phyloP scores from a whole-genome alignment of 345 rosid species.

The Odontarrhena argentea region DNA sequence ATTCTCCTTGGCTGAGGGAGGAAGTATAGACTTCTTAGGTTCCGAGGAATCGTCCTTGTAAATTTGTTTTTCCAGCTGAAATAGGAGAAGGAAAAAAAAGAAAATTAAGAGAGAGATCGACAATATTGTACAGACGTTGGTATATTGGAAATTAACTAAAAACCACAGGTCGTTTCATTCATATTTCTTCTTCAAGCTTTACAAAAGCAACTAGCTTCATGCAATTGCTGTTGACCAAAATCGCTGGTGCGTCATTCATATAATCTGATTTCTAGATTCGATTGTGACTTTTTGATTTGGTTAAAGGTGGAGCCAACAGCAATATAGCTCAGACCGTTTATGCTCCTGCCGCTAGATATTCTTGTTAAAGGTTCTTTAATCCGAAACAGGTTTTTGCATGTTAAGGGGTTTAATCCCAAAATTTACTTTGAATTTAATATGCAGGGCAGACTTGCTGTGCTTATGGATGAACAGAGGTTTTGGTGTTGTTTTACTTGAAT shows the following conservation, averaged over 20 bases:
- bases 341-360: not conserved
- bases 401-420: not conserved
- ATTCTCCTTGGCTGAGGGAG: slow-evolving; percentile 34
- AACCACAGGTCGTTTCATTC: slow-evolving; percentile 24
- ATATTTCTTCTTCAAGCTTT: not conserved
- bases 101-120: slow-evolving; percentile 6
- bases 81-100: slow-evolving; percentile 7
- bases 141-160: slow-evolving; percentile 28
- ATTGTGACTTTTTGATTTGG: too few species aligned
- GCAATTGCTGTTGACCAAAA: too few species aligned
- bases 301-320: too few species aligned
- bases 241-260: too few species aligned
- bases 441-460: not conserved
- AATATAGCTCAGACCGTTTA: not conserved
- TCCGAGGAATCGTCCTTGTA: slow-evolving; percentile 32
- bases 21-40: slow-evolving; percentile 19
- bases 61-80: slow-evolving; percentile 28
- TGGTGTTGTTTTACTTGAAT: slow-evolving; percentile 18
- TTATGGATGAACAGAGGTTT: slow-evolving; percentile 2
- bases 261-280: too few species aligned
- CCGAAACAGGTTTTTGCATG: not conserved
- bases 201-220: not conserved
- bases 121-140: slow-evolving; percentile 40
- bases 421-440: not conserved
- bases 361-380: not conserved